phyloP scores from a whole-genome alignment of 768 basidiomycete genomes.

The Amanita brunnescens region DNA sequence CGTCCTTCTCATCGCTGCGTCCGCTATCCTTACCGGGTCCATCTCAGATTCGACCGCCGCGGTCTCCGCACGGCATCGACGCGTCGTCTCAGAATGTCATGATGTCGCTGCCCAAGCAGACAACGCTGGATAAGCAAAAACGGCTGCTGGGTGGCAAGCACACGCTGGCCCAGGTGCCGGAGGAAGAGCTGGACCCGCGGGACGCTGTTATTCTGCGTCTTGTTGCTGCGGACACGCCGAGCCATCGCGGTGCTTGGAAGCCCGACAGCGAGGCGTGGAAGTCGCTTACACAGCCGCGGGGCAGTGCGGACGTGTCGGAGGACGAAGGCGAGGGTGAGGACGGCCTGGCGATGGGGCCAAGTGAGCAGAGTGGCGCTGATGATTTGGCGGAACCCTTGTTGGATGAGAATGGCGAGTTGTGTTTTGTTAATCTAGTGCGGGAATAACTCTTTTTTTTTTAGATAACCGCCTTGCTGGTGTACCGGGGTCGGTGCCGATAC shows the following conservation, averaged over 20 bases:
- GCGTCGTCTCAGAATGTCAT: constrained; percentile 25
- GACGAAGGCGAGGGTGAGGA: constrained; percentile 16
- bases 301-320: constrained; percentile 23
- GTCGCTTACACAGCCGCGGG: constrained; percentile 37
- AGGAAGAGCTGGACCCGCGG: constrained; percentile 14
- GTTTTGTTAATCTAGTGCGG: neutral
- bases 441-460: neutral
- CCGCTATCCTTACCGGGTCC: constrained; percentile 64
- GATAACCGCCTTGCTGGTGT: constrained; percentile 21
- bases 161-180: constrained; percentile 15
- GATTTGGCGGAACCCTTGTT: constrained; percentile 1
- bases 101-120: constrained; percentile 20
- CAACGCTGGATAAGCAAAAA: constrained; percentile 4
- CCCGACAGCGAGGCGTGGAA: constrained; percentile 58
- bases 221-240: constrained; percentile 62
- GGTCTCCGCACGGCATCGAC: constrained; percentile 30
- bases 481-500: constrained; percentile 54
- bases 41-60: constrained; percentile 43
- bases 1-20: constrained; percentile 51
- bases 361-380: neutral
- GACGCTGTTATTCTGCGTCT: constrained; percentile 50
- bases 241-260: constrained; percentile 65
- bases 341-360: neutral
- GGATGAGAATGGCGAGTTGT: constrained; percentile 10
- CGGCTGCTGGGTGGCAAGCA: neutral